Base-by-base conservation (phyloP, 2,329 filamentous ascomycete species). In the Xylariomycetidae sp. region DNA sequence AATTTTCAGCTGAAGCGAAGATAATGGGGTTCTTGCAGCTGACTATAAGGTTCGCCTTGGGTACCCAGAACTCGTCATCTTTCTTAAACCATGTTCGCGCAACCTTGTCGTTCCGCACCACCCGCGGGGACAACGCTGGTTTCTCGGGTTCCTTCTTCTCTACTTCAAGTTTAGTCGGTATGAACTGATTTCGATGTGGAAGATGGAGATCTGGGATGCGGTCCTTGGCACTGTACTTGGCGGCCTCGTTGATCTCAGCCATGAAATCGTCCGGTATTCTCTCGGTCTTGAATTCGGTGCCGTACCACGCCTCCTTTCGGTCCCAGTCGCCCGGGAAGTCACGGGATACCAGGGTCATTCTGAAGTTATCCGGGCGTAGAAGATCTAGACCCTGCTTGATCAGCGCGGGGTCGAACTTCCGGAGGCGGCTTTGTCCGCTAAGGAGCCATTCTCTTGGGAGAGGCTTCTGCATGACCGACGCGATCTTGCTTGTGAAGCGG, bases 31-130 rank as follows among this genome's bases (percentile, higher is more conserved):
- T 94, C 49, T 82, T 78, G 45, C 94, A 72, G 47, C 82, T 87
- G 44, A 95, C 77, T 45, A 88, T 77, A 13, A 97, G 68, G 38
- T 88, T 92, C 4, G 87, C 92, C 59, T 94, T 95, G 7, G 92
- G 92, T 8, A 97, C 92, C 89, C 90, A 97, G 62, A 97, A 98
- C 1, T 82, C 88, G 50, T 98, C 92, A 51, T 98, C 92, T 63
- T 97, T 97, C 69, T 98, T 98, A 70, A 82, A 96, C 92, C 92
- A 98, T 3, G 87, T 83, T 18, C 89, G 80, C 1, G 86, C 80
- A 20, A 80, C 67, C 5, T 81, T 72, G 46, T 96, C 90, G 49
- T 94, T 88, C 46, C 89, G 81, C 42, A 98, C 82, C 16, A 98
- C 70, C 40, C 81, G 83, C 0, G 92, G 92, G 1, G 79, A 70